phyloP scores from a whole-genome alignment of 805 yeast species.

The Candida pseudoglaebosa region DNA sequence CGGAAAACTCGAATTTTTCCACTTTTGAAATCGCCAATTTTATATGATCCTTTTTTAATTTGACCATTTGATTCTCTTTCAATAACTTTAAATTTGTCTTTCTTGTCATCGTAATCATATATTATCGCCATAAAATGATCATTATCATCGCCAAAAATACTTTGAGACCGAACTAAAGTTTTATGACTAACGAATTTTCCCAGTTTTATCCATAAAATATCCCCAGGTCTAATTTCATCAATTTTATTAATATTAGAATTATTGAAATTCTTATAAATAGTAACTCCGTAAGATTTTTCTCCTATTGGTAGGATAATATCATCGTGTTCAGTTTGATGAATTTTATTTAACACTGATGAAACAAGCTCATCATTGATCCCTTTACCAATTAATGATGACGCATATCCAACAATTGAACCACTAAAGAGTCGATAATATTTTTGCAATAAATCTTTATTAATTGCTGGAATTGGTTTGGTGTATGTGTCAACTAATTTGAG shows the following conservation, averaged over 20 bases:
- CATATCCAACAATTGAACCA: constrained; percentile 35
- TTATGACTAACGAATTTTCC: constrained; percentile 74
- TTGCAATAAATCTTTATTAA: constrained; percentile 47
- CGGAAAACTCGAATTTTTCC: constrained; percentile 83
- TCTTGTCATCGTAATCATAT: constrained; percentile 76
- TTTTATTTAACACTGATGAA: constrained; percentile 15
- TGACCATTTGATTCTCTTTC: constrained; percentile 51
- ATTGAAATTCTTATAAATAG: constrained; percentile 52
- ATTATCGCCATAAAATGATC: constrained; percentile 52
- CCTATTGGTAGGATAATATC: constrained; percentile 50
- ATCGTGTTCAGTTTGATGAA: neutral
- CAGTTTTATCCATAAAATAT: constrained; percentile 68
- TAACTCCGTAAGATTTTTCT: constrained; percentile 66
- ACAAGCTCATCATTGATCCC: constrained; percentile 26
- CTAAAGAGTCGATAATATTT: constrained; percentile 51
- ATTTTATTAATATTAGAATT: constrained; percentile 40
- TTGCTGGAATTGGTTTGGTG: constrained; percentile 39
- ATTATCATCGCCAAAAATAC: constrained; percentile 41
- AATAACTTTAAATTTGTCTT: constrained; percentile 65
- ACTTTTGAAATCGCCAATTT: constrained; percentile 64
- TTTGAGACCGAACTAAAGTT: constrained; percentile 34
- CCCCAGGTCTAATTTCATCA: constrained; percentile 78
- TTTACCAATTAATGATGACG: constrained; percentile 30
- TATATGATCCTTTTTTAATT: constrained; percentile 58
- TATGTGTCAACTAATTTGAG: constrained; percentile 30